Conservation (phyloP, 805 yeast species). For the Pichia thaimueangensis region DNA sequence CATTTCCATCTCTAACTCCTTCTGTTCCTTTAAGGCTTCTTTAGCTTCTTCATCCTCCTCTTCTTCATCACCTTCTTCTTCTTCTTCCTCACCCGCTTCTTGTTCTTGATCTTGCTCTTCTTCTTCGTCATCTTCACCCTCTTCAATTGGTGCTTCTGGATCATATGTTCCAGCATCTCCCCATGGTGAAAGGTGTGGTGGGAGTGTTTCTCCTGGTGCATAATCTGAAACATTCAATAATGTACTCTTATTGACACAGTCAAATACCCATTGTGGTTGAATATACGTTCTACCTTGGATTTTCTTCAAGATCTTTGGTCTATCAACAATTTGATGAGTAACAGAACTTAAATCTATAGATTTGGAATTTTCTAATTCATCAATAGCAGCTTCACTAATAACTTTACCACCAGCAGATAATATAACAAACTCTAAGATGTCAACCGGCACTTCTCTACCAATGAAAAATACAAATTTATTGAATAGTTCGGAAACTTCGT, state of each 20-base stretch:
- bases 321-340: slow-evolving; percentile 92
- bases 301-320: slow-evolving; percentile 72
- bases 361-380: slow-evolving; percentile 49
- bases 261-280: slow-evolving; percentile 98
- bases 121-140: slow-evolving; percentile 36
- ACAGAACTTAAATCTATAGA: slow-evolving; percentile 58
- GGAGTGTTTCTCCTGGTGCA: slow-evolving; percentile 91
- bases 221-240: slow-evolving; percentile 74
- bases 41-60: slow-evolving; percentile 28
- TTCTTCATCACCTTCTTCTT: slow-evolving; percentile 44
- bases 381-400: slow-evolving; percentile 81
- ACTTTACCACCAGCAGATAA: slow-evolving; percentile 81
- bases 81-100: slow-evolving; percentile 48
- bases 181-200: slow-evolving; percentile 98
- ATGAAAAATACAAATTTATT: slow-evolving; percentile 73
- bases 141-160: slow-evolving; percentile 54
- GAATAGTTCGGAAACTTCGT: slow-evolving; percentile 61
- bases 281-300: slow-evolving; percentile 89
- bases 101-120: slow-evolving; percentile 42
- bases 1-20: slow-evolving; percentile 86
- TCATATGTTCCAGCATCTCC: slow-evolving; percentile 90
- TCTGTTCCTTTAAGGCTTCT: slow-evolving; percentile 56
- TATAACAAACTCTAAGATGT: slow-evolving; percentile 80
- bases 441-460: slow-evolving; percentile 94
- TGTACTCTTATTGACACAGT: slow-evolving; percentile 71